Conservation (phyloP, 495 filamentous ascomycete species). For the Barbatosphaeria neglecta region DNA sequence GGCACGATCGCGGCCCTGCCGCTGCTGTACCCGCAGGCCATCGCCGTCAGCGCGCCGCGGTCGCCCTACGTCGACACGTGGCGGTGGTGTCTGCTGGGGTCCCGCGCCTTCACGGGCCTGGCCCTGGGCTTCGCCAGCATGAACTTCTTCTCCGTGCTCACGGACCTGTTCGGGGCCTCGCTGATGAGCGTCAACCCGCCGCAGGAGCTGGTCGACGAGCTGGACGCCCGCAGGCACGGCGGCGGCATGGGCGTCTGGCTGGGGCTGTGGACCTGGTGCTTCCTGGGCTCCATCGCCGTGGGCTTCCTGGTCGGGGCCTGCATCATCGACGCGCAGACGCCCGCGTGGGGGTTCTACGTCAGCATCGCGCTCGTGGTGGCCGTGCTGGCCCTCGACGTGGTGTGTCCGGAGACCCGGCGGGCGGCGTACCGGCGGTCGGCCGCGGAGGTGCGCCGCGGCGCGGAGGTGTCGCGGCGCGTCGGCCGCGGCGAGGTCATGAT, state of each 20-base stretch:
- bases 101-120: conserved; percentile 51
- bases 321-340: conserved; percentile 47
- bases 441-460: conserved; percentile 45
- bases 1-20: conserved; percentile 56
- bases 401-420: conserved; percentile 54
- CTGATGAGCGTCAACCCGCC: conserved; percentile 59
- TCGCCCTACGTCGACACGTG: conserved; percentile 46
- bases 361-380: conserved; percentile 49
- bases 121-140: conserved; percentile 63
- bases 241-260: conserved; percentile 70
- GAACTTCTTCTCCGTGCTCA: conserved; percentile 57
- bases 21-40: conserved; percentile 61
- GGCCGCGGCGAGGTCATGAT: conserved; percentile 65
- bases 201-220: conserved; percentile 50
- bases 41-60: conserved; percentile 41
- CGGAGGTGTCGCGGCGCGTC: conserved; percentile 43
- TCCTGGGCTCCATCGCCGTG: conserved; percentile 51
- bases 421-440: conserved; percentile 53
- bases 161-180: conserved; percentile 64
- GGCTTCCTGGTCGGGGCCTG: conserved; percentile 58
- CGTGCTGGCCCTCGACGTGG: conserved; percentile 51
- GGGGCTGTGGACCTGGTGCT: conserved; percentile 65
- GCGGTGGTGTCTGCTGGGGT: conserved; percentile 48
- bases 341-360: conserved; percentile 65
- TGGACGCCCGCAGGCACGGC: conserved; percentile 56